Evolutionary conservation across 192 early-diverging fungal species (phyloP).

Genomic region (Geranomyces michiganensis): DNA sequence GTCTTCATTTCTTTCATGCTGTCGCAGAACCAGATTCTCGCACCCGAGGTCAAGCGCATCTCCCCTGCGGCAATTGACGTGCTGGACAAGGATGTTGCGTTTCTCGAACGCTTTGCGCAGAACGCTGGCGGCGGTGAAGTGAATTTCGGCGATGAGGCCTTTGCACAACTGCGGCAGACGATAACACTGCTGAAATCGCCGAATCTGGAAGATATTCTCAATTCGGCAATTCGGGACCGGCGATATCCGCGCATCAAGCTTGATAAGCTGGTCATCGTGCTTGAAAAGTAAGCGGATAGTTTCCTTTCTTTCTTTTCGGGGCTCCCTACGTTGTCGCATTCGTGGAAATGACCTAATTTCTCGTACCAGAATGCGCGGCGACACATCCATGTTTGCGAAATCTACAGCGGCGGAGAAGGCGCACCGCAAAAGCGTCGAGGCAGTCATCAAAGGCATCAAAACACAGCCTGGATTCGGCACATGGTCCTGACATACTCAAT

Average conservation of each 20-base stretch:
- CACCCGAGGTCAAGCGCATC: constrained; percentile 63
- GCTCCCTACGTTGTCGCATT: not conserved
- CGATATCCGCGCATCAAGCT: constrained; percentile 69
- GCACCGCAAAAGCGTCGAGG: constrained; percentile 47
- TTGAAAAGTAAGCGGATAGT: constrained; percentile 76
- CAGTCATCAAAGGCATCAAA: constrained; percentile 38
- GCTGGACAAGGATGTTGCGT: constrained; percentile 71
- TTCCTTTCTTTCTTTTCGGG: not conserved
- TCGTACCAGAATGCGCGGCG: constrained; percentile 35
- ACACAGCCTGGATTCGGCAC: not conserved
- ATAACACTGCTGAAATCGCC: constrained; percentile 68
- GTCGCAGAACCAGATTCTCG: constrained; percentile 57
- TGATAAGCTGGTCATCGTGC: constrained; percentile 62
- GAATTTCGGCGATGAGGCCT: constrained; percentile 63
- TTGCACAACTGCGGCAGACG: constrained; percentile 74
- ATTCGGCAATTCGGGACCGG: constrained; percentile 61
- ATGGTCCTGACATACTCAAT: no score
- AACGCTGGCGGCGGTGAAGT: constrained; percentile 68
- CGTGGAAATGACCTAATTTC: not conserved
- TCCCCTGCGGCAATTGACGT: constrained; percentile 60
- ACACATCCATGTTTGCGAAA: constrained; percentile 43
- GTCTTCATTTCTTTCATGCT: not conserved
- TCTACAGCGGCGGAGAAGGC: constrained; percentile 48
- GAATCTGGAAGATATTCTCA: constrained; percentile 77
- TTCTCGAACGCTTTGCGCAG: constrained; percentile 72